Percentiles rank a stretch among this genome's conserved stretches.
Conservation (phyloP, 306 rosid species). For the Sechiopsis laciniata region DNA sequence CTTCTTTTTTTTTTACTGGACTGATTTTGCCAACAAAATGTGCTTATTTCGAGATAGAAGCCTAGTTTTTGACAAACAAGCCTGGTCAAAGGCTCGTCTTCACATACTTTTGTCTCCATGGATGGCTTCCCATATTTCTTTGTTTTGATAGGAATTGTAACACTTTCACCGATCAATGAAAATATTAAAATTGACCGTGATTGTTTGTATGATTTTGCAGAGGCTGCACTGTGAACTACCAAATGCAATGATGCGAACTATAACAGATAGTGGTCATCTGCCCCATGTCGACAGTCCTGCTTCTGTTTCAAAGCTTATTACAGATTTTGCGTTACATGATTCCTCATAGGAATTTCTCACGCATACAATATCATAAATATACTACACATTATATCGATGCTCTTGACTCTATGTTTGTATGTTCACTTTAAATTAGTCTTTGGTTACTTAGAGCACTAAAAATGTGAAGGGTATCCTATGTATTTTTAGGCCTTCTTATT, state of each 20-base stretch:
- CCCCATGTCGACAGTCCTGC: conserved; percentile 45
- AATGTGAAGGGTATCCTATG: too few species aligned
- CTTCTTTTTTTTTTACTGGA: background rate
- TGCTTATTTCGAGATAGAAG: background rate
- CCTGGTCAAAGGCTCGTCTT: too few species aligned
- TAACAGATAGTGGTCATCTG: conserved; percentile 45
- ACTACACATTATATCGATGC: background rate
- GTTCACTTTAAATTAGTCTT: too few species aligned
- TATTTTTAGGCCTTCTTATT: too few species aligned
- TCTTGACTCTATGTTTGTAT: too few species aligned
- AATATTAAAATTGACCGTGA: background rate
- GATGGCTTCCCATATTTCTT: too few species aligned
- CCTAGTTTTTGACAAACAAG: too few species aligned
- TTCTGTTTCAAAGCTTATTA: conserved; percentile 33
- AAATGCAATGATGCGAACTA: conserved; percentile 28
- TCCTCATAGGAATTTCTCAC: background rate
- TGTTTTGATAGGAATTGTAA: too few species aligned
- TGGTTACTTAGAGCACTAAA: too few species aligned
- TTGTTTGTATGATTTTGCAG: conserved; percentile 28
- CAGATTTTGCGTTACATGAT: conserved; percentile 27
- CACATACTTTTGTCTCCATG: too few species aligned
- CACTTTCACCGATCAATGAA: too few species aligned
- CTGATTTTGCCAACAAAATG: background rate
- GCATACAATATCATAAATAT: background rate
- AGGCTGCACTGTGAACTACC: conserved; percentile 43